Evolutionary conservation across 768 basidiomycete genomes (phyloP), one percentile per base, ranked within the genome.

Genomic region (Lepiota brunneoincarnata): DNA sequence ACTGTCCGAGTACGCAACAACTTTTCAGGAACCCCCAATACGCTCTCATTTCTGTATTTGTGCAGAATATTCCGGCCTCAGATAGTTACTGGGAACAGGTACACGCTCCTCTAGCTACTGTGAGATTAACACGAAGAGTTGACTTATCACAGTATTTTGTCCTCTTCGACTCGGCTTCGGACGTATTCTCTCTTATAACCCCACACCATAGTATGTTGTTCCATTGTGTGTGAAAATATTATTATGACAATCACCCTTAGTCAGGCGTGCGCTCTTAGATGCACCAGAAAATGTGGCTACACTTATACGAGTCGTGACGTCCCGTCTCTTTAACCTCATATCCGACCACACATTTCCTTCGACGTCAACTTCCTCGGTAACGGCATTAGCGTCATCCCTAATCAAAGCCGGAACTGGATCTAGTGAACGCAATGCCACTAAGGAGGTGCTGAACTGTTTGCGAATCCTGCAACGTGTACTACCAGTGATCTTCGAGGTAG

Each of bases 81-180:
- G 94, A 97, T 64, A 73, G 67, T n/a, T 94, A 95, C 64, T 96
- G 93, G 93, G 80, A 93, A 55, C 93, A 96, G 74, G 91, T 90
- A 59, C 63, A 81, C 63, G 24, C 28, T 51, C 52, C 28, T 18
- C 21, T 26, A 6, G 10, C 14, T 18, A 40, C 18, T 28, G 24
- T 36, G 24, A 11, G 35, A 23, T 41, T 51, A 49, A 24, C 26
- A 31, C 26, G 40, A 54, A 21, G 14, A 17, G 42, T 37, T 20
- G 43, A 41, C 26, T 36, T 21, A 56, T 38, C 20, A 36, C 62
- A 94, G 91, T 97, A 89, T 64, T 85, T 89, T 59, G 69, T 80
- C 42, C 75, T 97, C 15, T 96, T 96, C 66, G 92, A 95, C 73
- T 89, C 91, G 6, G 82, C 91, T 1, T 90, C 91, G 0, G 93